Base-by-base conservation (phyloP, 164 flowering plant species). In the Euptelea pleiosperma region DNA sequence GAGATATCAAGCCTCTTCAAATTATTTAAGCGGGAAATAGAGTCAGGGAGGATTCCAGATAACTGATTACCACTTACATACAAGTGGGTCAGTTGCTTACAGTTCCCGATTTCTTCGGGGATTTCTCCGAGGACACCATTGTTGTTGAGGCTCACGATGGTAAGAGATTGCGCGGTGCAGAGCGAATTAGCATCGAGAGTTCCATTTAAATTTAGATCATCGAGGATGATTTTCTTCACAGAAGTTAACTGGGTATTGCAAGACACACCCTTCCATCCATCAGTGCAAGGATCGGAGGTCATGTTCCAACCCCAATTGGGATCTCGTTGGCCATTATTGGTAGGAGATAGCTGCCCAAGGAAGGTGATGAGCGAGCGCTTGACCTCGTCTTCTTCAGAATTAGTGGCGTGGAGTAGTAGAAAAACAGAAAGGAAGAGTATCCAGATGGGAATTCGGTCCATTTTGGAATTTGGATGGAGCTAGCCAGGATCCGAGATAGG, bases 71-170 rank as follows among this genome's bases (percentile, higher is more conserved):
- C 69, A 33, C 66, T 65, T 9, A 79, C 4, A 49, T 14, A 58
- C 52, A 81, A 65, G 19, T 51, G 75, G 7, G 78, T 73, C 50
- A 84, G 79, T 7, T 78, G 65, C 21, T 28, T 71, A 58, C 90
- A 80, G 33, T 72, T 63, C 12, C 50, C 63, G 31, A 82, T 69
- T 48, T 64, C 78, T n/a, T 46, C 56, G 6, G 66, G 54, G 30
- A 72, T 41, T 35, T 52, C 66, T 8, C 87, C 83, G 4, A 4
- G 11, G n/a, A 82, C 36, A 4, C 19, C 57, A 74, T 79, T 79
- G 34, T 64, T 35, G 10, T 64, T 61, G 11, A 85, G 64, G 29
- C 66, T 74, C 12, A 85, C 49, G 30, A 52, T 26, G 7, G 73
- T 45, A 33, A 84, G 57, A 46, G 81, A 48, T 9, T 42, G 47